Percentiles rank a stretch among this genome's conserved stretches.
Conservation (phyloP, 768 basidiomycete species). For the Gautieria morchelliformis region DNA sequence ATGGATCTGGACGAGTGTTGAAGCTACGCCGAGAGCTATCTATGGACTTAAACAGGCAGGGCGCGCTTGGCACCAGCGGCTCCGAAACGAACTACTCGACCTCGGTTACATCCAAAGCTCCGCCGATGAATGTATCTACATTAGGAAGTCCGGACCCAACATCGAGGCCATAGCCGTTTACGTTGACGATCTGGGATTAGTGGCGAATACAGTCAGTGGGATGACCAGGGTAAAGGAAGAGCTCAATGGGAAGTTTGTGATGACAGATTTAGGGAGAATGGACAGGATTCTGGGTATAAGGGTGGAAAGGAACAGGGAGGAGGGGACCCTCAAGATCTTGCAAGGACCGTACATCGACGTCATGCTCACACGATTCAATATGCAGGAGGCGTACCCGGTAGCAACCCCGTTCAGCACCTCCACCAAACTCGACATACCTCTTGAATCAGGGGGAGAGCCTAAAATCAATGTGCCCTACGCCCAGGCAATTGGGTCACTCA, state of each 20-base stretch:
- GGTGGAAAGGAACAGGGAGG: constrained; percentile 17
- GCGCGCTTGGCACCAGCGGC: constrained; percentile 20
- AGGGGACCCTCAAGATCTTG: background rate
- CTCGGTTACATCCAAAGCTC: constrained; percentile 13
- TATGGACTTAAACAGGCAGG: constrained; percentile 25
- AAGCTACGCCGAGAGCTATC: constrained; percentile 13
- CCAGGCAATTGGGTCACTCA: constrained; percentile 19
- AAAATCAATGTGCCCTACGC: too few relatives aligned
- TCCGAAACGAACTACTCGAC: constrained; percentile 14
- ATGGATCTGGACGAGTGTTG: constrained; percentile 13
- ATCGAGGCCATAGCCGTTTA: constrained; percentile 18
- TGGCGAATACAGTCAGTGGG: constrained; percentile 1
- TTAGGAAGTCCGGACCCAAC: background rate
- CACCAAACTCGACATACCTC: too few relatives aligned
- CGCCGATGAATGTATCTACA: constrained; percentile 19
- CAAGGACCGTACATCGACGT: constrained; percentile 9
- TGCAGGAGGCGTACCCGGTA: too few relatives aligned
- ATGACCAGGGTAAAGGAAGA: constrained; percentile 8
- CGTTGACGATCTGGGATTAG: constrained; percentile 22
- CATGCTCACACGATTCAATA: too few relatives aligned
- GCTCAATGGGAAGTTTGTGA: constrained; percentile 18
- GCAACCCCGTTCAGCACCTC: too few relatives aligned
- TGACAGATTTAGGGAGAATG: constrained; percentile 25
- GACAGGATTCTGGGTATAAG: constrained; percentile 28
- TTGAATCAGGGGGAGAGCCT: too few relatives aligned